Evolutionary conservation across 495 filamentous ascomycete genomes (phyloP), one percentile per base, ranked within the genome.

Genomic region (Daldinia decipiens): DNA sequence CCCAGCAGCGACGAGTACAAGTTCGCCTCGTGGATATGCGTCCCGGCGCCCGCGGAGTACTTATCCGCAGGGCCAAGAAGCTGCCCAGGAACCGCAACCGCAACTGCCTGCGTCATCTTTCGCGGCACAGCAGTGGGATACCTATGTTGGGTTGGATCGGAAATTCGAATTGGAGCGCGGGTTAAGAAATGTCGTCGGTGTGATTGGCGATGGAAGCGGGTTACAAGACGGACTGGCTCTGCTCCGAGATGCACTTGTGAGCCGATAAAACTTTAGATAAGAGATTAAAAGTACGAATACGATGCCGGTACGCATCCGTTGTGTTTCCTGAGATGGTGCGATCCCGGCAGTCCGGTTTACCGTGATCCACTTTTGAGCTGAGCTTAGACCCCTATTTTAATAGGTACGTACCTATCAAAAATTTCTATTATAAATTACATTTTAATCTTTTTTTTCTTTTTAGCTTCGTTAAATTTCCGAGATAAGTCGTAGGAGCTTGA

Each of bases 1-100:
- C 87, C 84, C 47, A 96, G 85, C 32, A 87, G 81, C 52, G 93
- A 95, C 64, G 93, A 89, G 81, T 90, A 90, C 72, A 96, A 83
- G 57, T 88, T 84, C 62, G 86, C 79, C 65, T 88, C 78, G 77
- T 93, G 84, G 72, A 95, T 83, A 79, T 97, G 92, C 2, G 92
- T 96, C 51, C 95, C 95, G 1, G 92, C 84, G 9, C 95, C 94
- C 51, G 92, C 86, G 50, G 79, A 73, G 79, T 90, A 93, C 63
- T 85, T 82, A 32, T 87, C 79, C 19, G 84, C 77, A 12, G 91
- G 79, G 19, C 90, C 94, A 21, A 98, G 87, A 54, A 87, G 83
- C 79, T 95, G 92, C 77, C 95, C 95, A 40, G 94, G 93, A 51
- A 88, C 79, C 29, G 85, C 87, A 26, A 82, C 60, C 11, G 65